phyloP scores from a whole-genome alignment of 768 basidiomycete species.

The Pleurotus citrinopileatus region DNA sequence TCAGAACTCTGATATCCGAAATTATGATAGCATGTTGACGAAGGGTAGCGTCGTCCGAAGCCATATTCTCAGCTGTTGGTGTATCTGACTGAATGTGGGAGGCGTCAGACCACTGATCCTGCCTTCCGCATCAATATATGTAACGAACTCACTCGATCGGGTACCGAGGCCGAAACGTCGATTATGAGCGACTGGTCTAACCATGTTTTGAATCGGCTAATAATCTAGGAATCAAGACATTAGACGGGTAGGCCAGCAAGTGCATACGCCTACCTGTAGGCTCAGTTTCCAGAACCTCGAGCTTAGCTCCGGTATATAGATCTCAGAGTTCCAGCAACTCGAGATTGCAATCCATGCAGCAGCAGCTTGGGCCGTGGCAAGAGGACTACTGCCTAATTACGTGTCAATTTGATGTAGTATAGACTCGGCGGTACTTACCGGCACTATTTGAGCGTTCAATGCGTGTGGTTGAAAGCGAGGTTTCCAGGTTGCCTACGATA shows the following conservation, averaged over 20 bases:
- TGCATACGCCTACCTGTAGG: constrained; percentile 62
- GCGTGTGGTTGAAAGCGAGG: constrained; percentile 43
- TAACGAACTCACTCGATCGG: background rate
- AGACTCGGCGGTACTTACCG: background rate
- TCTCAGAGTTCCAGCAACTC: constrained; percentile 83
- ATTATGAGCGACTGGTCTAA: constrained; percentile 41
- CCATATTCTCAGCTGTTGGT: constrained; percentile 49
- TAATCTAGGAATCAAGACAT: constrained; percentile 46
- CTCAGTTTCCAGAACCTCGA: constrained; percentile 90
- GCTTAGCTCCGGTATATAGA: constrained; percentile 80
- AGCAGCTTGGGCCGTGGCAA: constrained; percentile 61
- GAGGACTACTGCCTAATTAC: constrained; percentile 25
- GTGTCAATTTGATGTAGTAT: background rate
- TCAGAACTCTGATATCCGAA: constrained; percentile 62
- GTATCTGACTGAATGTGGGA: constrained; percentile 41
- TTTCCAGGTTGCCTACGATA: constrained; percentile 76
- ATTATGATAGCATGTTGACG: constrained; percentile 66
- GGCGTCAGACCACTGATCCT: no score
- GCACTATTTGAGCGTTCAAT: constrained; percentile 26
- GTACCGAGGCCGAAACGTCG: constrained; percentile 4
- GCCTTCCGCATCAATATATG: constrained; percentile 11
- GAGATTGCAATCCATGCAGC: constrained; percentile 71
- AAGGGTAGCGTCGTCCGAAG: constrained; percentile 62
- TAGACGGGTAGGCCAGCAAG: background rate
- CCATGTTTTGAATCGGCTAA: constrained; percentile 81